Conservation (phyloP, 768 basidiomycete genomes). For the Erythrobasidium yunnanense region DNA sequence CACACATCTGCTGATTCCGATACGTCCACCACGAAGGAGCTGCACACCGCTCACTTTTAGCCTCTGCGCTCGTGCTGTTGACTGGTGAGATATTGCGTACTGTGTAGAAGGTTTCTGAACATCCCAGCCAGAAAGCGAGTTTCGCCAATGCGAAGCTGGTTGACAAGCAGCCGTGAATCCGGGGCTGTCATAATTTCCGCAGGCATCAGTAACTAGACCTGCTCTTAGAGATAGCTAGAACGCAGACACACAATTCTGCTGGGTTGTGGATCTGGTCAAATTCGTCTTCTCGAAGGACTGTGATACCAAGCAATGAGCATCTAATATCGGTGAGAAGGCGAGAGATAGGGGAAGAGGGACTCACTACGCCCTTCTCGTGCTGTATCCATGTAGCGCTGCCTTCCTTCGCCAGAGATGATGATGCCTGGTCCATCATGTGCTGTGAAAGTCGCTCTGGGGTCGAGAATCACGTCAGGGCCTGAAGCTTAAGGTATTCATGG, state of each 20-base stretch:
- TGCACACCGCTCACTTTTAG: conserved; percentile 28
- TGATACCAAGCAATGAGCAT: no score
- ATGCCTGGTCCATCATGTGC: conserved; percentile 21
- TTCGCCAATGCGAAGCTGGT: conserved; percentile 1
- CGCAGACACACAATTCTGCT: not conserved
- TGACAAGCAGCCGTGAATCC: not conserved
- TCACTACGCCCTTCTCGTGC: not conserved
- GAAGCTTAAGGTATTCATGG: not conserved
- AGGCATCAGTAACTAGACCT: not conserved
- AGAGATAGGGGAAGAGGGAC: no score
- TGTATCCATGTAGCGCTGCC: not conserved
- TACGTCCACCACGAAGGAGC: conserved; percentile 39
- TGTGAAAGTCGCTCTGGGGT: conserved; percentile 11
- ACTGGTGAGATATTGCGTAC: no score
- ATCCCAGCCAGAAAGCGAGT: not conserved
- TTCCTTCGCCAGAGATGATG: conserved; percentile 4
- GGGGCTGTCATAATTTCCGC: not conserved
- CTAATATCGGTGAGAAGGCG: no score
- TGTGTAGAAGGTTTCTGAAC: conserved; percentile 5
- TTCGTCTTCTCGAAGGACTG: not conserved
- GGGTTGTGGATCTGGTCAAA: not conserved
- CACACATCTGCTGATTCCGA: conserved; percentile 40
- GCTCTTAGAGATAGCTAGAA: not conserved
- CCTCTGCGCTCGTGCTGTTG: conserved; percentile 24
- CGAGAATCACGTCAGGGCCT: not conserved